Evolutionary conservation across 768 basidiomycete species (phyloP).

Genomic region (Mycena crocata): DNA sequence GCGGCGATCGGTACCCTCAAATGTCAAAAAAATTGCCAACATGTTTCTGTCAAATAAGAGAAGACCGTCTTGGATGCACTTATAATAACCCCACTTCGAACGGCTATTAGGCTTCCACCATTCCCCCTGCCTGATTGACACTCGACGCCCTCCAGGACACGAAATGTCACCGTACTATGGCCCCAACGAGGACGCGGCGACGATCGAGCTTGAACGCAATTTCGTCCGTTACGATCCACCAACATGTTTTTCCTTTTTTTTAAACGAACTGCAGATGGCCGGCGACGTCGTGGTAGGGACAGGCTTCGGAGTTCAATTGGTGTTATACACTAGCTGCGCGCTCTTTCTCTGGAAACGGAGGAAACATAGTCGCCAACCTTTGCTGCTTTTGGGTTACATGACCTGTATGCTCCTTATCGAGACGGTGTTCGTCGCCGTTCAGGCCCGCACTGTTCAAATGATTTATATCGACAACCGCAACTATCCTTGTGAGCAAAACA

Average conservation of each 20-base stretch:
- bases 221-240: slow-evolving; percentile 17
- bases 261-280: slow-evolving; percentile 43
- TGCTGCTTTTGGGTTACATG: slow-evolving; percentile 53
- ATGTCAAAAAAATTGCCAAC: not conserved
- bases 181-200: not conserved
- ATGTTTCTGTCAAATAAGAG: not conserved
- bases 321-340: slow-evolving; percentile 50
- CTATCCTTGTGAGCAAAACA: slow-evolving; percentile 42
- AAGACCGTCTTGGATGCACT: not conserved
- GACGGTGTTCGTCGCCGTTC: slow-evolving; percentile 51
- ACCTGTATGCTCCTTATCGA: slow-evolving; percentile 50
- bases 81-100: not conserved
- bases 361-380: slow-evolving; percentile 39
- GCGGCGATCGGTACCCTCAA: not conserved
- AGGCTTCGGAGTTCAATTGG: slow-evolving; percentile 58
- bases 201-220: slow-evolving; percentile 42
- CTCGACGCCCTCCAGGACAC: not conserved
- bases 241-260: not conserved
- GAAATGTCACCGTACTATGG: slow-evolving; percentile 10
- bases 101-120: not conserved
- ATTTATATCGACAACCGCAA: slow-evolving; percentile 57
- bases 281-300: slow-evolving; percentile 55
- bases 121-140: slow-evolving; percentile 1
- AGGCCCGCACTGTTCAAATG: slow-evolving; percentile 53
- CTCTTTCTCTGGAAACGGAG: slow-evolving; percentile 51